Evolutionary conservation across 768 basidiomycete species (phyloP).

Genomic region (Lentinula guzmanii): DNA sequence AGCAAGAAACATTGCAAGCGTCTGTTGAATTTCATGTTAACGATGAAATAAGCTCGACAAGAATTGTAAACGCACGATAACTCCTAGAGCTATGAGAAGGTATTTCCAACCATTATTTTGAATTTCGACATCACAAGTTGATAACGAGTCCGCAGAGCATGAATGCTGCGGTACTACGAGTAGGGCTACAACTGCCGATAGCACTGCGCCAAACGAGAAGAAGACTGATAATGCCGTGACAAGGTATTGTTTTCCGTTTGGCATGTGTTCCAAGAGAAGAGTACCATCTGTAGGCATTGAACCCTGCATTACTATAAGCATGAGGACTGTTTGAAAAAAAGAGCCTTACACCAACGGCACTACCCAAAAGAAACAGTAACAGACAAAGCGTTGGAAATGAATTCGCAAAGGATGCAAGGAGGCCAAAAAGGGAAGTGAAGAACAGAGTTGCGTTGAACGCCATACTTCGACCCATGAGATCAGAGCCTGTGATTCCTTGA

Average conservation of each 20-base stretch:
- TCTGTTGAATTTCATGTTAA: conserved; percentile 40
- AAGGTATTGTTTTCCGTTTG: conserved; percentile 85
- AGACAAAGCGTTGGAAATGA: conserved; percentile 68
- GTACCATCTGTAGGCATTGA: conserved; percentile 98
- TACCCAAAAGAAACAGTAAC: conserved; percentile 82
- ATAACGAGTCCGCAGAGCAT: conserved; percentile 37
- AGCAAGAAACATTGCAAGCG: conserved; percentile 77
- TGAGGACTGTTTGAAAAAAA: neutral
- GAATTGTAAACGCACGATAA: conserved; percentile 57
- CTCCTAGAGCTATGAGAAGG: conserved; percentile 69
- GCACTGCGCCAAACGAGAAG: conserved; percentile 68
- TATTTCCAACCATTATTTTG: conserved; percentile 90
- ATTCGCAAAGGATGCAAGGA: conserved; percentile 67
- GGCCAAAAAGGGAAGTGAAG: conserved; percentile 85
- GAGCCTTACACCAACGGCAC: conserved; percentile 78
- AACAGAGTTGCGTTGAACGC: conserved; percentile 93
- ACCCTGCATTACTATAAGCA: conserved; percentile 40
- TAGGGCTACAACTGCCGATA: conserved; percentile 77
- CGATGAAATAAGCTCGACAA: neutral
- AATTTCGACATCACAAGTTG: conserved; percentile 55
- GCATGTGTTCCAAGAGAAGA: conserved; percentile 87
- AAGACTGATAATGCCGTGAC: conserved; percentile 10
- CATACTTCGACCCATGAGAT: conserved; percentile 79
- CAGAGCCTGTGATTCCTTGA: conserved; percentile 49
- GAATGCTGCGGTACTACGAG: conserved; percentile 73